Percentiles rank a stretch among this genome's conserved stretches.
Conservation (phyloP, 805 yeast genomes). For the Hanseniaspora jakobsenii region DNA sequence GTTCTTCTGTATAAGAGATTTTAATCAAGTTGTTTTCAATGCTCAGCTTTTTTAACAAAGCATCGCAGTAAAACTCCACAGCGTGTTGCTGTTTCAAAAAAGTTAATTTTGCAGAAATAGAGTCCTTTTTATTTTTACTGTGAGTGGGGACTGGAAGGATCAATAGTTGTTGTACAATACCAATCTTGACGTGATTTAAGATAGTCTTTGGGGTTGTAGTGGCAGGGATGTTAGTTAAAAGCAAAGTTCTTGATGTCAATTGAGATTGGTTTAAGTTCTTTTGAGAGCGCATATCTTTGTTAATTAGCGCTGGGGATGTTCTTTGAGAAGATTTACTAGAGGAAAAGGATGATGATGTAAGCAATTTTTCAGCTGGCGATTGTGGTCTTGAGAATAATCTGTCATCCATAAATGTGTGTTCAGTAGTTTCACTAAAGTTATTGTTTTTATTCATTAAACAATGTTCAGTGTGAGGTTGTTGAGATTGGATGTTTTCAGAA, state of each 20-base stretch:
- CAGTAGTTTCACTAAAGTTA: too few relatives aligned
- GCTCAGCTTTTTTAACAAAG: slow-evolving; percentile 67
- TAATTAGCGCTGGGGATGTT: too few relatives aligned
- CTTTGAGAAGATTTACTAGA: too few relatives aligned
- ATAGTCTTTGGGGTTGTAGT: slow-evolving; percentile 69
- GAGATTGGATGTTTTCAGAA: background rate
- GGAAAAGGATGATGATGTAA: too few relatives aligned
- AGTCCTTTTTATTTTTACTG: background rate
- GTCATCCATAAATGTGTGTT: too few relatives aligned
- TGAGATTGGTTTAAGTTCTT: background rate
- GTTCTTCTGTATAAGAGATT: slow-evolving; percentile 86
- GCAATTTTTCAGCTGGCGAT: too few relatives aligned
- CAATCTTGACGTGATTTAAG: slow-evolving; percentile 82
- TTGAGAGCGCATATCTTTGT: too few relatives aligned
- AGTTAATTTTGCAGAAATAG: slow-evolving; percentile 66
- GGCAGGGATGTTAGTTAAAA: slow-evolving; percentile 78
- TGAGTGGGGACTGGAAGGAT: slow-evolving; percentile 42
- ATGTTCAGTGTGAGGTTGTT: too few relatives aligned
- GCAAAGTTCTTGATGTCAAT: slow-evolving; percentile 51
- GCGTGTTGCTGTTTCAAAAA: slow-evolving; percentile 85
- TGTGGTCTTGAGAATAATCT: too few relatives aligned
- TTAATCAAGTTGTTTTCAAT: slow-evolving; percentile 72
- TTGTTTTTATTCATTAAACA: too few relatives aligned
- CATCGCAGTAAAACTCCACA: slow-evolving; percentile 83
- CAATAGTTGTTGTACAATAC: slow-evolving; percentile 68